Base-by-base conservation (phyloP, 345 rosid genomes). In the Nasturtium officinale region DNA sequence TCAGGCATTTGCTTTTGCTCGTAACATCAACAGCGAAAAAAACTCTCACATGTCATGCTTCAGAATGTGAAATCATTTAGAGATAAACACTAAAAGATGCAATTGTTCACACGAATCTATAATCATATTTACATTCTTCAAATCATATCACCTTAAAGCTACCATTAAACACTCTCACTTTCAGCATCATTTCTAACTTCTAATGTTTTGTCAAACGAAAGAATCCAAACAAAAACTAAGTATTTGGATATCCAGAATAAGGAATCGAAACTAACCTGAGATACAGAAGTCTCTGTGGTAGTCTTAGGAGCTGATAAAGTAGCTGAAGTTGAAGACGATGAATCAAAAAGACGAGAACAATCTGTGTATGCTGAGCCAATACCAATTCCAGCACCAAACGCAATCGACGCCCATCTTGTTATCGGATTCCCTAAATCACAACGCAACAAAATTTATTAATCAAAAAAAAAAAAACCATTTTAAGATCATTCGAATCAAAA, bases 381-480 rank as follows among this genome's bases (percentile, higher is more conserved):
- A 52, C 97, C 99, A 38, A 88, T 61, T 48, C 99, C 97, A 69
- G 99, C 96, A 78, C 97, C 97, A 53, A 95, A 90, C 17, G 97
- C 96, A 60, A 95, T 78, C 45, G 96, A 82, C 15, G 96, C 93
- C 99, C 96, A 88, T 51, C 96, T 90, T 40, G 87, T 81, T 65
- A 73, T 88, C 5, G 96, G 99, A 77, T 87, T 90, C 87, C 97
- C 97, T 95, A 35, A 2, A 1, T 2, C 28, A 51, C 25, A 42
- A 73, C 65, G 40, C 30, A 75, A 20, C 10, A 33, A 6, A 6
- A 40, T 48, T 4, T 25, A 38, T 65, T 23, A 9, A 65, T 5
- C 21, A 40, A 43, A 18, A n/a, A n/a, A n/a, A 12, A 6, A n/a
- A 45, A 59, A 28, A n/a, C 18, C 25, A 5, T 4, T 17, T 53